These are phyloP conservation scores for Pseudisothecium myosuroides DNA, from an alignment of 225 moss, liverwort and hornwort species.

Conservation along the genomic window DNA sequence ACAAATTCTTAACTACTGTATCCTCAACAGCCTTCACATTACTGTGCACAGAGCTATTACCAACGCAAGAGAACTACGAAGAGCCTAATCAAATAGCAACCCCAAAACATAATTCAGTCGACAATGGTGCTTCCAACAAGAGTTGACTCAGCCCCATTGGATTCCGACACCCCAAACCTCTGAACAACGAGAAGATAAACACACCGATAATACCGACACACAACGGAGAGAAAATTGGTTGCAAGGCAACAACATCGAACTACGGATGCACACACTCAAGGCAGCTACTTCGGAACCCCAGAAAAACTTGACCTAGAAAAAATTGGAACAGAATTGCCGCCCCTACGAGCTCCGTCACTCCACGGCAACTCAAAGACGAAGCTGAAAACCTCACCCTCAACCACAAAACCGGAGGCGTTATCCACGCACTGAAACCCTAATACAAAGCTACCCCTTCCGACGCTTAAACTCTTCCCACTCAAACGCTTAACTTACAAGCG, in stretches of 20 bases:
- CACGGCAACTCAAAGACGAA: background rate
- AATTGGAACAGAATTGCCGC: background rate
- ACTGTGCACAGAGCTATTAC: background rate
- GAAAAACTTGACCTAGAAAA: background rate
- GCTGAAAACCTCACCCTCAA: background rate
- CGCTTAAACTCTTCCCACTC: background rate
- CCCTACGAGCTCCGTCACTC: background rate
- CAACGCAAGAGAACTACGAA: background rate
- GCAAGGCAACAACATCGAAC: background rate
- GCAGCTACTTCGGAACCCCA: background rate
- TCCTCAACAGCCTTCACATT: background rate
- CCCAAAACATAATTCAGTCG: background rate
- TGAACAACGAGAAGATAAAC: background rate
- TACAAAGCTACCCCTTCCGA: background rate
- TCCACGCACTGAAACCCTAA: constrained; percentile 14
- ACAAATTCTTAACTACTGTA: background rate
- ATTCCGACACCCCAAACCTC: background rate
- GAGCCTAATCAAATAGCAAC: background rate
- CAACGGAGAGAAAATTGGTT: background rate
- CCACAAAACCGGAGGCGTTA: background rate
- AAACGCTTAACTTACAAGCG: background rate
- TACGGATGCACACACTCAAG: background rate
- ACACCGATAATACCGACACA: background rate
- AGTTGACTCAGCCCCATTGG: background rate
- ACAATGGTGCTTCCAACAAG: background rate